These are phyloP conservation scores for Spathaspora hagerdaliae DNA, from an alignment of 805 yeast genomes.

Conservation along the genomic window DNA sequence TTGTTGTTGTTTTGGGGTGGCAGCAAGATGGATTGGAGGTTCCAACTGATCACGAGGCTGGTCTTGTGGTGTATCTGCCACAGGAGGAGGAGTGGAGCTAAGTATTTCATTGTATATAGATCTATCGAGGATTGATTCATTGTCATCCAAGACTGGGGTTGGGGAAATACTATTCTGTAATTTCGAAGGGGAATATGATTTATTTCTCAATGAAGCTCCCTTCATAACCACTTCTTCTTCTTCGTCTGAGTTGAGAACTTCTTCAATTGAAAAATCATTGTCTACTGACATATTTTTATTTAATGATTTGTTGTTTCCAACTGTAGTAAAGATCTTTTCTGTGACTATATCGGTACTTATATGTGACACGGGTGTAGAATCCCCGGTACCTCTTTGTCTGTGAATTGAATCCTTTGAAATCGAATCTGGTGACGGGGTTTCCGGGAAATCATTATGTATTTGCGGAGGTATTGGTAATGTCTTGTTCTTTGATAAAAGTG, in stretches of 20 bases:
- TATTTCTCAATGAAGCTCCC: constrained; percentile 6
- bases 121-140: constrained; percentile 1
- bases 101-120: background rate
- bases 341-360: background rate
- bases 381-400: background rate
- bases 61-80: background rate
- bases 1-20: constrained; percentile 4
- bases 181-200: background rate
- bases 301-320: background rate
- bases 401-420: background rate
- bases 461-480: constrained; percentile 13
- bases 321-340: background rate
- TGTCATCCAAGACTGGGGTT: background rate
- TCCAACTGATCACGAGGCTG: constrained; percentile 6
- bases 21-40: constrained; percentile 14
- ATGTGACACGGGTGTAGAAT: background rate
- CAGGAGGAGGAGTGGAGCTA: background rate
- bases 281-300: constrained; percentile 5
- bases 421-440: background rate
- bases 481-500: constrained; percentile 10
- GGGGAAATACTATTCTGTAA: background rate
- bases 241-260: constrained; percentile 29
- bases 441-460: background rate
- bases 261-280: constrained; percentile 37
- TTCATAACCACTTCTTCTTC: constrained; percentile 12